Percentiles rank a stretch among this genome's conserved stretches.
phyloP scores from a whole-genome alignment of 257 asterid genomes.

The Phtheirospermum japonicum region DNA sequence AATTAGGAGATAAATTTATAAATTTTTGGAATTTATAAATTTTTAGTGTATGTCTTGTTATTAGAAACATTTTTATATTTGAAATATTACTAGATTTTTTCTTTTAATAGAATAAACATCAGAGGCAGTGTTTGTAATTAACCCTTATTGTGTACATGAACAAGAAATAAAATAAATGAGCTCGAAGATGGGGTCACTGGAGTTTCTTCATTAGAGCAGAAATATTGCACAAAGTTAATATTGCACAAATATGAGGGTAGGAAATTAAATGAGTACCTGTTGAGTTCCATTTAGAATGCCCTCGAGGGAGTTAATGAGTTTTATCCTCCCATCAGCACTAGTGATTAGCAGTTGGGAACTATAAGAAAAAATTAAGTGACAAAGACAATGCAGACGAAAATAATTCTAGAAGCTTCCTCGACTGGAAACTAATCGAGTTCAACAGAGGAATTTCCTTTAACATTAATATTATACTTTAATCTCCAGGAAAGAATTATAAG shows the following conservation, averaged over 20 bases:
- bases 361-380: constrained; percentile 20
- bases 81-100: too few relatives aligned
- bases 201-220: constrained; percentile 47
- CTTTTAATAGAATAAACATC: too few relatives aligned
- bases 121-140: too few relatives aligned
- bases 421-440: constrained; percentile 85
- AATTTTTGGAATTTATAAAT: too few relatives aligned
- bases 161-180: too few relatives aligned
- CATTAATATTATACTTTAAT: constrained; percentile 76
- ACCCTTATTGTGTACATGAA: too few relatives aligned
- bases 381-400: not conserved
- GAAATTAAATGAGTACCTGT: constrained; percentile 49
- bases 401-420: constrained; percentile 19
- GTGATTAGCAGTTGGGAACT: constrained; percentile 81
- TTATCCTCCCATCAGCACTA: constrained; percentile 59
- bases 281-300: constrained; percentile 65
- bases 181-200: too few relatives aligned
- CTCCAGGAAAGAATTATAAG: constrained; percentile 77
- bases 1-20: too few relatives aligned
- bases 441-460: constrained; percentile 84
- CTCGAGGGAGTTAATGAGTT: constrained; percentile 70
- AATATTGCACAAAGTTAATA: not conserved
- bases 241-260: not conserved
- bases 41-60: too few relatives aligned
- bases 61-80: too few relatives aligned